phyloP scores from a whole-genome alignment of 768 basidiomycete genomes.

The Nevesoporus exiguus region DNA sequence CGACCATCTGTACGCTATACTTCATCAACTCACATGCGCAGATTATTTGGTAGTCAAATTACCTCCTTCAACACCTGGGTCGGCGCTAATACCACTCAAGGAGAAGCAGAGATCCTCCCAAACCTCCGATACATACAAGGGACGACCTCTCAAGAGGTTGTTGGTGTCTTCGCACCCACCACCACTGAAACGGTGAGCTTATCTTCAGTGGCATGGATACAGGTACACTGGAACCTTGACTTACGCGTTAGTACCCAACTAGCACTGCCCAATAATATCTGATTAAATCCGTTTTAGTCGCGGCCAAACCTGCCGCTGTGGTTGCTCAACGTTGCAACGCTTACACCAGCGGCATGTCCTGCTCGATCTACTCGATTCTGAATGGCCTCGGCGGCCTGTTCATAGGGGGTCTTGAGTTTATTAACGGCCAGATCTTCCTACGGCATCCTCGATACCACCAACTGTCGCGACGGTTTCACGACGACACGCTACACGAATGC shows the following conservation, averaged over 20 bases:
- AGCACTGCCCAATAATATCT: too few relatives aligned
- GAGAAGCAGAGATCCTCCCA: background rate
- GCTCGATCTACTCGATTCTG: constrained; percentile 39
- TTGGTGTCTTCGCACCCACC: too few relatives aligned
- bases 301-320: constrained; percentile 43
- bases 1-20: too few relatives aligned
- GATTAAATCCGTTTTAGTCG: constrained; percentile 10
- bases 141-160: too few relatives aligned
- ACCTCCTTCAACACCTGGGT: too few relatives aligned
- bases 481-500: constrained; percentile 28
- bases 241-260: too few relatives aligned
- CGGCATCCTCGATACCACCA: constrained; percentile 59
- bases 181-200: too few relatives aligned
- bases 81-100: constrained; percentile 47
- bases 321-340: constrained; percentile 44
- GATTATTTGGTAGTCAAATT: too few relatives aligned
- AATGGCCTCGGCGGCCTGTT: constrained; percentile 35
- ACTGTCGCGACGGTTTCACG: constrained; percentile 37
- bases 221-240: too few relatives aligned
- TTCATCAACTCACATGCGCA: too few relatives aligned
- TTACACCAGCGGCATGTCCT: constrained; percentile 37
- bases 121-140: too few relatives aligned
- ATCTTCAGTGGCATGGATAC: too few relatives aligned
- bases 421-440: constrained; percentile 57
- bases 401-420: constrained; percentile 51